Conservation (phyloP, 345 rosid genomes). For the Euphorbia peplus region DNA sequence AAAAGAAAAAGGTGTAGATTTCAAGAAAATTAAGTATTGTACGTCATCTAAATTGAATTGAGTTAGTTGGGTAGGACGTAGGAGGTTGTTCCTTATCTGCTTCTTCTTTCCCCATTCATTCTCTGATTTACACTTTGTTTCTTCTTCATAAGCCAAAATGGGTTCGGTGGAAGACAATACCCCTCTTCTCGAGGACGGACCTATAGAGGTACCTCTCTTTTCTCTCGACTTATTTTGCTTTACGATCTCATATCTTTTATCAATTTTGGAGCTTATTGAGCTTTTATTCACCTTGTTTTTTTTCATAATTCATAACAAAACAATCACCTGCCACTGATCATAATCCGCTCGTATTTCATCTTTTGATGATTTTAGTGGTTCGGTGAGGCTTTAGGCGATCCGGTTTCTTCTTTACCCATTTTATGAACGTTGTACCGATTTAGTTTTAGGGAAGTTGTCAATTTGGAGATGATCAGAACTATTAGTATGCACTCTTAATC, state of each 20-base stretch:
- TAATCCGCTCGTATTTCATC: too few species aligned
- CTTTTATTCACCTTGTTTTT: too few species aligned
- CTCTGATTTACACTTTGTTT: background rate
- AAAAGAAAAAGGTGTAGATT: too few species aligned
- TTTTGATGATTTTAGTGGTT: background rate
- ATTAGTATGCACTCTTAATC: background rate
- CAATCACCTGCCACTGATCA: too few species aligned
- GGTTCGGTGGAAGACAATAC: conserved; percentile 54
- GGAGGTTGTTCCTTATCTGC: too few species aligned
- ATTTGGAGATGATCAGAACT: background rate
- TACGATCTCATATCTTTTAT: background rate
- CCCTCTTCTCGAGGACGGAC: conserved; percentile 54
- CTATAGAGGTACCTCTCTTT: background rate
- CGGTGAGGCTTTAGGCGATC: background rate
- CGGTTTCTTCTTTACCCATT: background rate
- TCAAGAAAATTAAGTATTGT: background rate
- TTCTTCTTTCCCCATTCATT: background rate
- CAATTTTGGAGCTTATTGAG: background rate
- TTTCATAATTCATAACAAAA: too few species aligned
- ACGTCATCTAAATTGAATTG: background rate
- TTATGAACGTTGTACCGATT: background rate
- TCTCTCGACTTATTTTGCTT: background rate
- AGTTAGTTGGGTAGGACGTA: background rate
- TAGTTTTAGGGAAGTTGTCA: background rate
- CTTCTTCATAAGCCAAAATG: conserved; percentile 29